Evolutionary conservation across 257 asterid genomes (phyloP), one percentile per base, ranked within the genome.

Genomic region (Agastache rugosa): DNA sequence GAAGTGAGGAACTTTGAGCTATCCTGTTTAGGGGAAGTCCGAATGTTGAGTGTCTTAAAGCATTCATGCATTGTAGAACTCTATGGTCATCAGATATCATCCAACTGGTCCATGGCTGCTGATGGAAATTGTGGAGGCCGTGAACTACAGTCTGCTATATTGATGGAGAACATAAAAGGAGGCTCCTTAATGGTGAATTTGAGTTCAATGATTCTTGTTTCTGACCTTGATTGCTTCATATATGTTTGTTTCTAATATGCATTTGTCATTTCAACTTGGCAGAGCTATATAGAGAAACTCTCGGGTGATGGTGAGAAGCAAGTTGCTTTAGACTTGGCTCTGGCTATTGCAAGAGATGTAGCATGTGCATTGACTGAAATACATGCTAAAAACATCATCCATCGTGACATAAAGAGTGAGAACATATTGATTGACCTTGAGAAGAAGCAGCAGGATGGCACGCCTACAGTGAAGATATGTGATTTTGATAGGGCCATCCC

Each of bases 401-500:
- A 95, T 75, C 96, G 99, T 11, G 99, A 95, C 85, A 73, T 95
- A 75, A 95, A 95, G 77, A 87, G 96, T 29, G 98, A 95, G 48
- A 95, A 92, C 77, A 69, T 95, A 63, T 80, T 95, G 84, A 84
- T 95, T 58, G 97, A 95, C 79, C 84, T 95, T 56, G 89, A 90
- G 78, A 78, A 78, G 79, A 89, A 85, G 80, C 74, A 80, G 73
- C 80, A 61, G 42, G 98, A 92, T 62, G 96, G 91, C 56, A 84
- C 93, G 2, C 98, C 97, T 79, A 63, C 80, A 67, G 96, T 95
- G 70, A 95, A 92, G 93, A 83, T 95, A 14, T 89, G 97, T 39
- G 98, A 95, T 84, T 90, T 95, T 69, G 99, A 95, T 80, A 81
- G 86, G 80, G 97, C 98, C 10, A 41, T 90, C 27, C 99, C 99